Conservation (phyloP, 768 basidiomycete genomes). For the Daedaleopsis nitida region DNA sequence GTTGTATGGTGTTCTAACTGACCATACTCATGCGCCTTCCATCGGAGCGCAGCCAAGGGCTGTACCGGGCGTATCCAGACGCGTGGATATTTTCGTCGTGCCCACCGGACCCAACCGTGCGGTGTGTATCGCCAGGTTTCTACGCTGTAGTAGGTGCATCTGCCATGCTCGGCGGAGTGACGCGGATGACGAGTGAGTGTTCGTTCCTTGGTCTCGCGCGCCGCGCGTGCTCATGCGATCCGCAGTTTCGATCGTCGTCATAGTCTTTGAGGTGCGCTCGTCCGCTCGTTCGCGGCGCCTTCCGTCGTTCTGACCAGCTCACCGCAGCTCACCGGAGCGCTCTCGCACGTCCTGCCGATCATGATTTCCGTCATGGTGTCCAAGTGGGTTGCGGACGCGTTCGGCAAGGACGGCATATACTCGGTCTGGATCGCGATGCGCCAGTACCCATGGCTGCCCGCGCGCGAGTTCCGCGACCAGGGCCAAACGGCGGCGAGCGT, state of each 20-base stretch:
- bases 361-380: constrained; percentile 80
- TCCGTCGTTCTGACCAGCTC: neutral
- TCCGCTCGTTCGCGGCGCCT: neutral
- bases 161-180: constrained; percentile 76
- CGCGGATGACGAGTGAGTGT: constrained; percentile 69
- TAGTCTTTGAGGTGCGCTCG: constrained; percentile 65
- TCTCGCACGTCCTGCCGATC: constrained; percentile 80
- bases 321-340: constrained; percentile 67
- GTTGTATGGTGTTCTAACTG: neutral
- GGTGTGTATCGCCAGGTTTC: constrained; percentile 74
- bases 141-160: constrained; percentile 79
- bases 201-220: neutral
- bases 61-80: constrained; percentile 64
- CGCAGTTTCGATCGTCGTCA: constrained; percentile 73
- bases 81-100: constrained; percentile 74
- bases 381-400: constrained; percentile 77
- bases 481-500: constrained; percentile 62
- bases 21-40: constrained; percentile 1
- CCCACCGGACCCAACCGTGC: constrained; percentile 67
- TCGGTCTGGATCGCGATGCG: constrained; percentile 72
- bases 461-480: constrained; percentile 62
- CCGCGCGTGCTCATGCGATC: neutral
- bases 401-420: constrained; percentile 71
- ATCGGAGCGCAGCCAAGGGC: constrained; percentile 50
- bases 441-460: constrained; percentile 71